These are phyloP conservation scores for Aspergillus homomorphus DNA, from an alignment of 495 filamentous ascomycete genomes.

Conservation along the genomic window DNA sequence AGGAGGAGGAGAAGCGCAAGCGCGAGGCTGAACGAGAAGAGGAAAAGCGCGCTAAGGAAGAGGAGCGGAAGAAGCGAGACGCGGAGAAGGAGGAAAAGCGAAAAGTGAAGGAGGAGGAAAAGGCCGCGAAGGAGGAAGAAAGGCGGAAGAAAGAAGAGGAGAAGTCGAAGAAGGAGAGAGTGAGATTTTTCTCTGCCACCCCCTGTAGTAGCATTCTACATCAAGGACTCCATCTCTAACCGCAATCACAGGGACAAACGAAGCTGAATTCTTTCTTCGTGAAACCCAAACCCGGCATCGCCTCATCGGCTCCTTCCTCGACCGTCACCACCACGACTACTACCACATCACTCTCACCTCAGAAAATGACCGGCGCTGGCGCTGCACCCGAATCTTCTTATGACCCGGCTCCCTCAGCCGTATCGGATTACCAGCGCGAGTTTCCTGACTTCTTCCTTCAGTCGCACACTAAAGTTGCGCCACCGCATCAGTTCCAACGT, in stretches of 20 bases:
- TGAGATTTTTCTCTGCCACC: conserved; percentile 35
- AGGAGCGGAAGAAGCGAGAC: conserved; percentile 36
- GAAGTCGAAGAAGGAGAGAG: conserved; percentile 64
- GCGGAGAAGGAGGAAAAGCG: conserved; percentile 43
- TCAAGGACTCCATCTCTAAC: background rate
- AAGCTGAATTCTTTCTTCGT: conserved; percentile 61
- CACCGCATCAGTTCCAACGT: conserved; percentile 47
- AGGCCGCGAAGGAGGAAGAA: conserved; percentile 36
- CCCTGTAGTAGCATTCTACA: background rate
- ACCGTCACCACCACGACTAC: conserved; percentile 15
- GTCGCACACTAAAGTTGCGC: conserved; percentile 60
- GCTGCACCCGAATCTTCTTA: conserved; percentile 14
- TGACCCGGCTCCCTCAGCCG: conserved; percentile 15
- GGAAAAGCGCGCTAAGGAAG: conserved; percentile 39
- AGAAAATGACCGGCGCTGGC: conserved; percentile 18
- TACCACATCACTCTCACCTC: conserved; percentile 22
- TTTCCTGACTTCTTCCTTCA: conserved; percentile 81
- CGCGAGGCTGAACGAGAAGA: conserved; percentile 41
- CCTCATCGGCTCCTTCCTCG: conserved; percentile 20
- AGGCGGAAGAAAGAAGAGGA: conserved; percentile 49
- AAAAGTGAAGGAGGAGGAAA: conserved; percentile 64
- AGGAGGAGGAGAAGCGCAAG: conserved; percentile 39
- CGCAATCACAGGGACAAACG: conserved; percentile 48
- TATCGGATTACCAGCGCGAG: conserved; percentile 62
- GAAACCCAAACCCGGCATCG: conserved; percentile 35